These are phyloP conservation scores for Raffaelea deltoideospora DNA, from an alignment of 2,329 filamentous ascomycete species.

Conservation along the genomic window DNA sequence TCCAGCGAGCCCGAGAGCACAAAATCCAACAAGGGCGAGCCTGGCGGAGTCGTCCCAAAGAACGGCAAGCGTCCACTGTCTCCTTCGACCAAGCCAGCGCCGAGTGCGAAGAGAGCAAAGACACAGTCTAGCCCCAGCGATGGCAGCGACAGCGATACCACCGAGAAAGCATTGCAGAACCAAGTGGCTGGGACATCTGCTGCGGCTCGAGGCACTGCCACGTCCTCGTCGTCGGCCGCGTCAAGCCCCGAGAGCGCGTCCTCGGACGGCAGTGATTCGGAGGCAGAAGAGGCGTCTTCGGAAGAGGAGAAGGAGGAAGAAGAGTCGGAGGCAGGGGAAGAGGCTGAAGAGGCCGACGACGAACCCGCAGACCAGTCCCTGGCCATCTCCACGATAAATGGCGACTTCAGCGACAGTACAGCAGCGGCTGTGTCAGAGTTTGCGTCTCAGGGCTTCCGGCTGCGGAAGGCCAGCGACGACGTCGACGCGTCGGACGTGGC, in stretches of 20 bases:
- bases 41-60: too few species aligned
- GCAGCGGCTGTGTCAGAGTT: slow-evolving; percentile 19
- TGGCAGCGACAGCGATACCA: not conserved
- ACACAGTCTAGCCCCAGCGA: not conserved
- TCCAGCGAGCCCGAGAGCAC: not conserved
- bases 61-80: slow-evolving; percentile 3
- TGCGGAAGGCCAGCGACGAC: slow-evolving; percentile 32
- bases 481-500: slow-evolving; percentile 28
- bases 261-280: not conserved
- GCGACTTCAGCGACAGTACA: too few species aligned
- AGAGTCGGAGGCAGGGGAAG: slow-evolving; percentile 10
- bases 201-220: too few species aligned
- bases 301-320: slow-evolving; percentile 1
- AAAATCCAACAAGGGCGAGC: too few species aligned
- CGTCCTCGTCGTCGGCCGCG: not conserved
- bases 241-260: not conserved
- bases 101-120: not conserved
- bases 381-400: slow-evolving; percentile 5
- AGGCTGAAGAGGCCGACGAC: not conserved
- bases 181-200: not conserved
- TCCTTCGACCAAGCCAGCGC: not conserved
- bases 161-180: not conserved
- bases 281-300: not conserved
- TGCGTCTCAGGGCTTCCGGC: slow-evolving; percentile 35
- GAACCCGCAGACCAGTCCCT: slow-evolving; percentile 21